These are phyloP conservation scores for Coemansia sp. DNA, from an alignment of 192 early-diverging fungal species.

Conservation along the genomic window DNA sequence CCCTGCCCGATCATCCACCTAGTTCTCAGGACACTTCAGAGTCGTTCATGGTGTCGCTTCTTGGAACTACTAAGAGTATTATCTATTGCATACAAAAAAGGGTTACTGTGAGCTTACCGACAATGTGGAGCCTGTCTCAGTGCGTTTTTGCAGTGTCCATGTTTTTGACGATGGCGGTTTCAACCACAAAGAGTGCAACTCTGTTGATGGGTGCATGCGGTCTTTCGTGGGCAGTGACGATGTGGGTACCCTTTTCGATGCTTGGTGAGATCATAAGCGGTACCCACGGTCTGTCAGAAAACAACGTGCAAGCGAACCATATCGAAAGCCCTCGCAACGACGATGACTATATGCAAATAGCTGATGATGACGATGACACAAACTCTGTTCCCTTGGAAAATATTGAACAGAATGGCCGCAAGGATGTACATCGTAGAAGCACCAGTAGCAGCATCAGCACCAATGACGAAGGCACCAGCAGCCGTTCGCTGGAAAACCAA, in stretches of 20 bases:
- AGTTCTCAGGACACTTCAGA: too few relatives aligned
- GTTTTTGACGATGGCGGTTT: constrained; percentile 65
- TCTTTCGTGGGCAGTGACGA: constrained; percentile 82
- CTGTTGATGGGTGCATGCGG: constrained; percentile 73
- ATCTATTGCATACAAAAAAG: constrained; percentile 10
- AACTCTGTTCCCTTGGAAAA: constrained; percentile 35
- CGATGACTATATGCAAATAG: neutral
- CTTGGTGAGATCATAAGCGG: constrained; percentile 63
- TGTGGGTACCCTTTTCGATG: constrained; percentile 94
- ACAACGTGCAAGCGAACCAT: neutral
- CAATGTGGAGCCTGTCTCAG: constrained; percentile 73
- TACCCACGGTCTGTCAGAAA: neutral
- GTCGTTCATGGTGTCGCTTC: neutral
- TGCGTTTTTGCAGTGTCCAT: constrained; percentile 67
- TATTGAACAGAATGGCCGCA: constrained; percentile 1
- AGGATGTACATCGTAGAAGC: neutral
- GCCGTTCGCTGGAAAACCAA: neutral
- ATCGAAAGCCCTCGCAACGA: neutral
- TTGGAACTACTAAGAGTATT: neutral
- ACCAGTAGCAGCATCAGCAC: too few relatives aligned
- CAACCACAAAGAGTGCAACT: constrained; percentile 60
- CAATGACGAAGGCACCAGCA: neutral
- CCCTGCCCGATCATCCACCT: neutral
- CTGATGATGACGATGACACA: constrained; percentile 14
- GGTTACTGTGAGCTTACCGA: constrained; percentile 36